Evolutionary conservation across 1,139 yeast genomes (phyloP).

Genomic region (Debaryomyces psychrophilus): DNA sequence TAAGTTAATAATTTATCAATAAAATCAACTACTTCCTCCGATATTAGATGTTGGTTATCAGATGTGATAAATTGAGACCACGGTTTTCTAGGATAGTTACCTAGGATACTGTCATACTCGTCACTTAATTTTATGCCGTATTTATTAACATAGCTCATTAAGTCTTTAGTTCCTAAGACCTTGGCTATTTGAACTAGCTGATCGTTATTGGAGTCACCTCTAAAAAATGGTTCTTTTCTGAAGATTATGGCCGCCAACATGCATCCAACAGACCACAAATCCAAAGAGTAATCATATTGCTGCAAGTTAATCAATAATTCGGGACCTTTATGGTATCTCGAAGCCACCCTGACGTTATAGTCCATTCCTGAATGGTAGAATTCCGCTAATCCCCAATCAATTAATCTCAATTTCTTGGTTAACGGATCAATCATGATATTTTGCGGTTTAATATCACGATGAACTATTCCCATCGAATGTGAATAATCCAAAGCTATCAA

Average conservation of each 20-base stretch:
- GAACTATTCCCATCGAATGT: conserved; percentile 84
- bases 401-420: conserved; percentile 62
- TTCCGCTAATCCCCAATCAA: conserved; percentile 87
- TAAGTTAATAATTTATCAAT: conserved; percentile 67
- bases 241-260: conserved; percentile 78
- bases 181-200: conserved; percentile 79
- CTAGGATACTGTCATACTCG: conserved; percentile 70
- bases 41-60: conserved; percentile 55
- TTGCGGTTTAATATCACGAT: conserved; percentile 83
- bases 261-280: conserved; percentile 83
- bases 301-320: conserved; percentile 73
- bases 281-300: conserved; percentile 77
- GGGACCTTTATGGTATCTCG: conserved; percentile 81
- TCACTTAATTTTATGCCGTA: conserved; percentile 62
- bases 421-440: conserved; percentile 81
- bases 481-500: conserved; percentile 73
- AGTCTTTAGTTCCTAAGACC: conserved; percentile 72
- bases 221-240: conserved; percentile 76
- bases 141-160: conserved; percentile 60
- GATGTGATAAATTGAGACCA: conserved; percentile 63
- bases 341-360: conserved; percentile 79
- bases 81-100: conserved; percentile 66
- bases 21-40: conserved; percentile 65
- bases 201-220: conserved; percentile 78
- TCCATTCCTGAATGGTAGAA: conserved; percentile 79